Conservation (phyloP, 1,284 basidiomycete species). For the Retiboletus fuscus region DNA sequence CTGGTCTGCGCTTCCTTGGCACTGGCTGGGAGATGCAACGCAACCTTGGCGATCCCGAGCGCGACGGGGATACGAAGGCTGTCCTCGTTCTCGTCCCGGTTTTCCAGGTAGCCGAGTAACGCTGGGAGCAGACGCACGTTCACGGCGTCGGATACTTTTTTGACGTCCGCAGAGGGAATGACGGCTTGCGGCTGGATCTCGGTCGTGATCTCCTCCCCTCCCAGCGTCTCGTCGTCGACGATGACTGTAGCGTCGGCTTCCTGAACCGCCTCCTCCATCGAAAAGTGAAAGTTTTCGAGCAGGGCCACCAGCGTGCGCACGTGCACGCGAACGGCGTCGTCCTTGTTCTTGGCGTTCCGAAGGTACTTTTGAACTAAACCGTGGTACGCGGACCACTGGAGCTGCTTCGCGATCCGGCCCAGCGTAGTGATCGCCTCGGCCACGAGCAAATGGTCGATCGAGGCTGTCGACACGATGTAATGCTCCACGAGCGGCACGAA, state of each 20-base stretch:
- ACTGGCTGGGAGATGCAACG: constrained; percentile 80
- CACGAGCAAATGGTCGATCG: constrained; percentile 90
- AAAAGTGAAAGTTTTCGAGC: constrained; percentile 94
- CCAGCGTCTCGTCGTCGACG: constrained; percentile 46
- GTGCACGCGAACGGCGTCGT: constrained; percentile 83
- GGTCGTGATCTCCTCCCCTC: constrained; percentile 45
- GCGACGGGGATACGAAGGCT: constrained; percentile 89
- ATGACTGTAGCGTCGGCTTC: constrained; percentile 46
- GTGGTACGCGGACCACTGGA: constrained; percentile 91
- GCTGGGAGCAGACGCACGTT: constrained; percentile 80
- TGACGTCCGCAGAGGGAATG: constrained; percentile 44
- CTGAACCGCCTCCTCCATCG: constrained; percentile 70
- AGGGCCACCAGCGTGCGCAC: constrained; percentile 88
- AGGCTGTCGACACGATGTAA: constrained; percentile 77
- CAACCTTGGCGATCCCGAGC: constrained; percentile 88
- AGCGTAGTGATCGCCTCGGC: constrained; percentile 89
- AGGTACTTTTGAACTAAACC: constrained; percentile 87
- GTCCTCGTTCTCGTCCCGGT: constrained; percentile 88
- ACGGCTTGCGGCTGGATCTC: constrained; percentile 30
- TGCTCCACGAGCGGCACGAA: constrained; percentile 92
- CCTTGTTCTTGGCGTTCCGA: constrained; percentile 76
- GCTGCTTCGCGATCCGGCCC: constrained; percentile 78
- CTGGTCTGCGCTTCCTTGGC: constrained; percentile 79
- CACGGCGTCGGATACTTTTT: constrained; percentile 81
- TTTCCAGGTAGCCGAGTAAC: constrained; percentile 84